Evolutionary conservation across 2,329 filamentous ascomycete genomes (phyloP), one percentile per base, ranked within the genome.

Genomic region (Mycogone perniciosa): DNA sequence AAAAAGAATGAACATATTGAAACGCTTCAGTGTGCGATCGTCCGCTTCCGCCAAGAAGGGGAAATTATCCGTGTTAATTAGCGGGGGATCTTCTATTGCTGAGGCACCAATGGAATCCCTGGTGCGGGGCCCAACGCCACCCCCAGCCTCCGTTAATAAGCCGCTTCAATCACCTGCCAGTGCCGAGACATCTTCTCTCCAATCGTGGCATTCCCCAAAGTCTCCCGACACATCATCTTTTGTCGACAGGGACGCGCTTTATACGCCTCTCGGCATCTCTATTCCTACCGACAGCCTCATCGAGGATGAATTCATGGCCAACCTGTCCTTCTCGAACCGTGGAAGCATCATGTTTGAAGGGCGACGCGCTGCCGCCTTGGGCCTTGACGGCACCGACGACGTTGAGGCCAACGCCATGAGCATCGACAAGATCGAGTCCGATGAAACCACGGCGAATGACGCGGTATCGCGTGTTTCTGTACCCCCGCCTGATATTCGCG

Each of bases 271-370:
- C 61, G 75, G 72, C 60, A 76, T 81, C 44, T 63, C 68, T 52
- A 82, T 84, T 59, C 80, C 80, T 40, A 76, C 74, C 49, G 76
- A 78, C 51, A 72, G 66, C 59, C 69, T 84, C 50, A 68, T 82
- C 56, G 80, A 81, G 55, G 77, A 82, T 68, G 77, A 76, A 59
- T 77, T 80, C 61, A 65, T 84, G 60, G 73, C 69, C 56, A 71
- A 72, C 50, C 66, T 85, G 57, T 74, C 74, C 57, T 85, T 85
- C 62, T 83, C 81, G 51, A 81, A 82, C 55, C 74, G 81, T 58
- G 81, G 81, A 57, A 84, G 81, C 66, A 71, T 85, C 59, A 80
- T 85, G 74, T 74, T 83, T 61, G 74, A 76, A 55, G 75, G 73
- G 48, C 75, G 75, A 61, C 70, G 60, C 53, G 48, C 46, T 37